A percentile compares a stretch with the other conserved stretches of the same genome.
Evolutionary conservation across 2,329 filamentous ascomycete genomes (phyloP).

Genomic region (Madurella mycetomatis): DNA sequence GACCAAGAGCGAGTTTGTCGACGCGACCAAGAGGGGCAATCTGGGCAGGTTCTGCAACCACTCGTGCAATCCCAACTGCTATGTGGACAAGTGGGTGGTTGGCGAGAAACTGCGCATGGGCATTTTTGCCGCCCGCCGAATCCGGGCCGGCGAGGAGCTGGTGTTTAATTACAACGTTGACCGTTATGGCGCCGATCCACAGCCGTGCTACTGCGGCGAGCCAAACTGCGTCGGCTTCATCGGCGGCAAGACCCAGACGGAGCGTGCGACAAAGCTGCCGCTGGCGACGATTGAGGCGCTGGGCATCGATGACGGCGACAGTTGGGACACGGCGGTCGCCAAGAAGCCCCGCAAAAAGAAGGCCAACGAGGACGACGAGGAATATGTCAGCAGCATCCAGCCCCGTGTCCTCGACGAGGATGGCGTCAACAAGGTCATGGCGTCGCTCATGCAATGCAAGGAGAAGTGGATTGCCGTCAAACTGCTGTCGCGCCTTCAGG

Average conservation of each 20-base stretch:
- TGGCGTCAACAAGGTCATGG: slow-evolving; percentile 91
- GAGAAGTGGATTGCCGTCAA: slow-evolving; percentile 99
- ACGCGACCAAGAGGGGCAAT: slow-evolving; percentile 95
- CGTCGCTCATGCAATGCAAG: slow-evolving; percentile 92
- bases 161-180: slow-evolving; percentile 99
- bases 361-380: slow-evolving; percentile 83
- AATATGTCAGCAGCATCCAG: slow-evolving; percentile 87
- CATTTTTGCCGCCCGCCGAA: slow-evolving; percentile 84
- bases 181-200: slow-evolving; percentile 91
- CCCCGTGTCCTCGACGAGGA: slow-evolving; percentile 74
- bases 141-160: slow-evolving; percentile 86
- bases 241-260: slow-evolving; percentile 95
- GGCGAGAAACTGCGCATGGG: slow-evolving; percentile 97
- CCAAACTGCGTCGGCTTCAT: slow-evolving; percentile 94
- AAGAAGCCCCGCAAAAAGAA: slow-evolving; percentile 94
- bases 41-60: slow-evolving; percentile 97
- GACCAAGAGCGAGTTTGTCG: slow-evolving; percentile 92
- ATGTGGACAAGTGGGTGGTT: slow-evolving; percentile 99
- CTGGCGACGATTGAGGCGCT: slow-evolving; percentile 88
- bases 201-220: slow-evolving; percentile 95
- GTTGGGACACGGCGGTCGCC: slow-evolving; percentile 84
- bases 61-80: slow-evolving; percentile 97
- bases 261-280: slow-evolving; percentile 87
- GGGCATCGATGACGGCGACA: slow-evolving; percentile 87
- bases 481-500: slow-evolving; percentile 81